These are phyloP conservation scores for Stenocarpella maydis DNA, from an alignment of 2,329 filamentous ascomycete genomes.

Conservation along the genomic window DNA sequence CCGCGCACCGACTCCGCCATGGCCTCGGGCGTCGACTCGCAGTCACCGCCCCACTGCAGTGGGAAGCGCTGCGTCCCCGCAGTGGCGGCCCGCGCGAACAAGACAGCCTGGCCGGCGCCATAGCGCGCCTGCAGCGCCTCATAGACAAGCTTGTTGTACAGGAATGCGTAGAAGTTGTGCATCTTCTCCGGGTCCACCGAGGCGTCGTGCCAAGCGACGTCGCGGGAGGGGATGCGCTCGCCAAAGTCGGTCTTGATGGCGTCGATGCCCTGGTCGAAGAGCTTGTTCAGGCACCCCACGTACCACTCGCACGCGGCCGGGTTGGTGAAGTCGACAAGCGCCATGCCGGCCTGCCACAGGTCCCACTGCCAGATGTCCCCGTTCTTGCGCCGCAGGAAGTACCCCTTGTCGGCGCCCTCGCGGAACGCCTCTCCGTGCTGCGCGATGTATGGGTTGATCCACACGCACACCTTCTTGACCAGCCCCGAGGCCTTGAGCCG, in stretches of 20 bases:
- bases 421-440: slow-evolving; percentile 74
- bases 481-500: slow-evolving; percentile 70
- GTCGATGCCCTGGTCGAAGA: slow-evolving; percentile 76
- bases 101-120: slow-evolving; percentile 63
- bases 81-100: slow-evolving; percentile 72
- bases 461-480: slow-evolving; percentile 72
- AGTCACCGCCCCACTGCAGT: slow-evolving; percentile 77
- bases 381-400: slow-evolving; percentile 73
- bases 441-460: slow-evolving; percentile 79
- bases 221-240: slow-evolving; percentile 72
- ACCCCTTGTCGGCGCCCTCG: slow-evolving; percentile 70
- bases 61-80: slow-evolving; percentile 76
- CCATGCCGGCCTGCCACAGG: slow-evolving; percentile 81
- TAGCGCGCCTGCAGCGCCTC: slow-evolving; percentile 66
- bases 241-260: slow-evolving; percentile 81
- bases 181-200: slow-evolving; percentile 68
- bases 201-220: slow-evolving; percentile 70
- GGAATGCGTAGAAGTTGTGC: slow-evolving; percentile 81
- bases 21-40: slow-evolving; percentile 76
- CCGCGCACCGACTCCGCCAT: slow-evolving; percentile 67
- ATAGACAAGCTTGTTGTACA: slow-evolving; percentile 76
- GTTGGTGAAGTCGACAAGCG: slow-evolving; percentile 77
- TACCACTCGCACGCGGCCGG: slow-evolving; percentile 74
- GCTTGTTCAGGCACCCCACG: slow-evolving; percentile 63
- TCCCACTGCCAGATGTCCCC: slow-evolving; percentile 81